A percentile compares a stretch with the other conserved stretches of the same genome.
phyloP scores from a whole-genome alignment of 345 rosid genomes.

The Brassica incana region DNA sequence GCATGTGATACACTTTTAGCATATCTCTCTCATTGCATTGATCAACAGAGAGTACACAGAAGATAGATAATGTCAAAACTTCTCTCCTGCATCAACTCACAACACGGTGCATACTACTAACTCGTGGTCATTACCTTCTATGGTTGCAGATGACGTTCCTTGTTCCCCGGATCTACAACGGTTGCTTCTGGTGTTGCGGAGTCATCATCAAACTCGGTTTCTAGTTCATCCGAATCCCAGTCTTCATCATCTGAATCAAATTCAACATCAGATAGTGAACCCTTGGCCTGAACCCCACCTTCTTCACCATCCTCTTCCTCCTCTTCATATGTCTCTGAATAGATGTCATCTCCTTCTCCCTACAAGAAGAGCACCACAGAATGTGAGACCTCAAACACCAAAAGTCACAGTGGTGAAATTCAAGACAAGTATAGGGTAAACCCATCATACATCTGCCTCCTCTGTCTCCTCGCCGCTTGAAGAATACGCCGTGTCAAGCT shows the following conservation, averaged over 20 bases:
- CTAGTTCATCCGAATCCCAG: constrained; percentile 35
- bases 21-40: background rate
- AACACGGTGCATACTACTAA: background rate
- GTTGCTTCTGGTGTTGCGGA: constrained; percentile 25
- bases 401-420: background rate
- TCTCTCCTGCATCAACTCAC: constrained; percentile 7
- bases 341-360: constrained; percentile 54
- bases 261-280: constrained; percentile 29
- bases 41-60: background rate
- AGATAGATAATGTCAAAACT: constrained; percentile 5
- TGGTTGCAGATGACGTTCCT: constrained; percentile 16
- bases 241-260: constrained; percentile 32
- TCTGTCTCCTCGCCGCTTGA: constrained; percentile 58
- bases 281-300: constrained; percentile 14
- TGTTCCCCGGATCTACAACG: background rate
- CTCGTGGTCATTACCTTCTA: background rate
- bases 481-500: constrained; percentile 65
- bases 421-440: background rate
- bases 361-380: constrained; percentile 23
- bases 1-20: background rate
- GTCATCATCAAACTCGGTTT: constrained; percentile 18
- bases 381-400: constrained; percentile 7
- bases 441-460: constrained; percentile 28
- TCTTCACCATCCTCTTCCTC: constrained; percentile 38
- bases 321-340: constrained; percentile 42